Evolutionary conservation across 306 rosid species (phyloP), one percentile per base, ranked within the genome.

Genomic region (Vachellia pachyceras): DNA sequence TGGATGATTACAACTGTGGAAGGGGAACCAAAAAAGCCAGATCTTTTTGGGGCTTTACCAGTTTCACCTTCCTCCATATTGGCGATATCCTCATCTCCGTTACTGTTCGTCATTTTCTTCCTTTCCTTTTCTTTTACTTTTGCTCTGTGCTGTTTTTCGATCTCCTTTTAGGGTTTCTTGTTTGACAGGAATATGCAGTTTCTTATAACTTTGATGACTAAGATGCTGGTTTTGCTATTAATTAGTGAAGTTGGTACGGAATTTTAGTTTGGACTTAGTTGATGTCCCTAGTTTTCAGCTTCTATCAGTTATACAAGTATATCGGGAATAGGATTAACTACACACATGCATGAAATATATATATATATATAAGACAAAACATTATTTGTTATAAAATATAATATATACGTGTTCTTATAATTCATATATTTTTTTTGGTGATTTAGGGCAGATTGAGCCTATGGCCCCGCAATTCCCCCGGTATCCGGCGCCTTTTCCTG

Each of bases 1-100:
- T 87, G 90, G 58, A 76, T 52, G n/a, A 82, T 68, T 20, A 39
- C 68, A 75, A 87, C 82, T 35, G 50, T 12, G 50, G 85, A 77
- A 2, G 80, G 4, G 3, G 82, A 74, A 55, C 77, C 40, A 29
- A 86, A 84, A 10, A 78, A 15, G 37, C 84, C 82, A 35, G 74
- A n/a, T 36, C 17, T 29, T 54, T 22, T 23, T 10, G 42, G 7
- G 9, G 66, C 18, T 47, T 8, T 6, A 29, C 2, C 2, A 10
- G 10, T 25, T 46, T 15, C 5, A 15, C 77, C 88, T 42, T 39
- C 90, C 82, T 87, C 90, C 42, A 82, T 41, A 41, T 14, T 66
- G 35, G n/a, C 6, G 17, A 82, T 44, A 0, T 18, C 79, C 14
- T 35, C 81, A 4, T 58, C 65, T 3, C 3, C 14, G 15, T 58